Evolutionary conservation across 192 early-diverging fungal species (phyloP).

Genomic region (Lobosporangium transversale): DNA sequence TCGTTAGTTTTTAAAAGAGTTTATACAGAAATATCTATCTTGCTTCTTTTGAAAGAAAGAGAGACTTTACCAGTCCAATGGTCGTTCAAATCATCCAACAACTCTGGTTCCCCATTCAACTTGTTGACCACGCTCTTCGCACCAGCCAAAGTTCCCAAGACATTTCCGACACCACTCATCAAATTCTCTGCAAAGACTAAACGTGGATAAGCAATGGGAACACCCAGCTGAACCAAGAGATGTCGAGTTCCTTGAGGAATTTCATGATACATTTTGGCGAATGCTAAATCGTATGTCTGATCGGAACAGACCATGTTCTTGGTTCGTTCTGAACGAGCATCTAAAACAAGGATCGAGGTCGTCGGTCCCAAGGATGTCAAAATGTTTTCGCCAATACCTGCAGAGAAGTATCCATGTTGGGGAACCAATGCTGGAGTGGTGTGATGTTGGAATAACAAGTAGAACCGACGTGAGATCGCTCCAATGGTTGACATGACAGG

Average conservation of each 20-base stretch:
- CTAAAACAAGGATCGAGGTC: slow-evolving; percentile 72
- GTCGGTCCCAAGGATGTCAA: slow-evolving; percentile 75
- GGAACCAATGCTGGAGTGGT: slow-evolving; percentile 67
- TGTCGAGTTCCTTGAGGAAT: slow-evolving; percentile 70
- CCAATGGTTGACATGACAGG: slow-evolving; percentile 23
- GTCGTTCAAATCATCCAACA: slow-evolving; percentile 89
- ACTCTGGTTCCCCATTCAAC: slow-evolving; percentile 83
- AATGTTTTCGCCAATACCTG: slow-evolving; percentile 64
- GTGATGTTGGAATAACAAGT: slow-evolving; percentile 88
- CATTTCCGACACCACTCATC: slow-evolving; percentile 67
- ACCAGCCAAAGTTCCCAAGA: slow-evolving; percentile 64
- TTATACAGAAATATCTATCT: background rate
- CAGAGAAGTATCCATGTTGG: slow-evolving; percentile 68
- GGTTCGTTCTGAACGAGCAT: slow-evolving; percentile 79
- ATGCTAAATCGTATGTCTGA: slow-evolving; percentile 70
- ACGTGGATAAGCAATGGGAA: slow-evolving; percentile 83
- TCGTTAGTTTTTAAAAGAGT: background rate
- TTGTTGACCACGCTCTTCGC: slow-evolving; percentile 63
- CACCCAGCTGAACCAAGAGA: slow-evolving; percentile 75
- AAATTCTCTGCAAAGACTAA: slow-evolving; percentile 75
- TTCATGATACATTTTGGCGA: slow-evolving; percentile 64
- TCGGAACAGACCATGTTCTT: slow-evolving; percentile 69
- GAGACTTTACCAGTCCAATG: slow-evolving; percentile 52
- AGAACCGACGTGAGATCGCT: slow-evolving; percentile 77
- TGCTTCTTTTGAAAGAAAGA: too few relatives aligned